These are phyloP conservation scores for Colletotrichum abscissum DNA, from an alignment of 2,329 filamentous ascomycete species.

Conservation along the genomic window DNA sequence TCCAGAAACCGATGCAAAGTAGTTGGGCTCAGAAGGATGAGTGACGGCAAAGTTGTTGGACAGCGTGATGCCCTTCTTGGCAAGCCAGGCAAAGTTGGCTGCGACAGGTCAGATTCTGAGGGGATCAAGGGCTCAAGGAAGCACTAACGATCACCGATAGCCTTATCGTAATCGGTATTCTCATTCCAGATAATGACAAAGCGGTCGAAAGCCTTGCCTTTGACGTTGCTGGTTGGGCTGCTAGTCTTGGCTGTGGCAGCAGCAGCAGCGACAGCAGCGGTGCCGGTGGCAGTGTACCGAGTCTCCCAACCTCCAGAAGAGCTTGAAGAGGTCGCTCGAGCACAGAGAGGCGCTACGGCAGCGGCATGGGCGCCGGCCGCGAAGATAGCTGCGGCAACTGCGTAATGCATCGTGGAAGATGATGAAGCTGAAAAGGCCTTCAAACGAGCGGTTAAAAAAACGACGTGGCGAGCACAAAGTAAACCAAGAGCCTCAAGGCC, in stretches of 20 bases:
- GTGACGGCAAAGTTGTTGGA: conserved; percentile 63
- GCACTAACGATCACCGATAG: conserved; percentile 63
- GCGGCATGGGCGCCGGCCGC: conserved; percentile 42
- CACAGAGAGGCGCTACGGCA: conserved; percentile 10
- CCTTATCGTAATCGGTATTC: conserved; percentile 77
- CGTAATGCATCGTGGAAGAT: conserved; percentile 14
- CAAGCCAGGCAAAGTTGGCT: conserved; percentile 43
- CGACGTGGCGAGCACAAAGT: neutral
- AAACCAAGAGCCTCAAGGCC: too few relatives aligned
- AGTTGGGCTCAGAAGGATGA: conserved; percentile 77
- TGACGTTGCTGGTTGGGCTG: conserved; percentile 71
- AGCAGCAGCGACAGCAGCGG: conserved; percentile 63
- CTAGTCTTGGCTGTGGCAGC: conserved; percentile 70
- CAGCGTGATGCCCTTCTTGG: conserved; percentile 45
- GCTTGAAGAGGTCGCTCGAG: conserved; percentile 5
- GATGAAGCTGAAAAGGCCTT: neutral
- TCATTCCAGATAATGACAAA: conserved; percentile 82
- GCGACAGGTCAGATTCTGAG: neutral
- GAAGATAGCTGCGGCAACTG: conserved; percentile 39
- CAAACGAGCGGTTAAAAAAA: neutral
- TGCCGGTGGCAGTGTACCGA: conserved; percentile 62
- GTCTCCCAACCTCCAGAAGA: conserved; percentile 46
- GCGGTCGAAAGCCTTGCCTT: conserved; percentile 79
- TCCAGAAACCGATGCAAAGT: conserved; percentile 69
- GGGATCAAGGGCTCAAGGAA: too few relatives aligned